Conservation (phyloP, 2,329 filamentous ascomycete genomes). For the Ascochyta viciae-villosae region DNA sequence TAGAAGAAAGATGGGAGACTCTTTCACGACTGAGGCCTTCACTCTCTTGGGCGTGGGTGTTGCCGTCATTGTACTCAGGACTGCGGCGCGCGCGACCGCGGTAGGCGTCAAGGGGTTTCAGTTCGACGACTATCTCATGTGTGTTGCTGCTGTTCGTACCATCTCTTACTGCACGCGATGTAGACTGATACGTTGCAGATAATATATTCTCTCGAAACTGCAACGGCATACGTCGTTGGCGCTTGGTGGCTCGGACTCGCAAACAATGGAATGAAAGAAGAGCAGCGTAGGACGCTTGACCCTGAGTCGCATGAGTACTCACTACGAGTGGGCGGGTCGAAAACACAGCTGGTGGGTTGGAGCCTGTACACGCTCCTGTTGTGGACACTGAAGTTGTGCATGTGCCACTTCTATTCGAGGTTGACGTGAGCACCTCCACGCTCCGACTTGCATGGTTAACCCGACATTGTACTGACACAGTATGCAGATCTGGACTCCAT, state of each 20-base stretch:
- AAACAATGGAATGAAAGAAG: slow-evolving; percentile 41
- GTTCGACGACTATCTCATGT: slow-evolving; percentile 67
- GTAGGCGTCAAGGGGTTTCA: slow-evolving; percentile 60
- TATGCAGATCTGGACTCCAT: slow-evolving; percentile 11
- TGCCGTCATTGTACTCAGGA: slow-evolving; percentile 59
- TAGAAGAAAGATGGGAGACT: slow-evolving; percentile 12
- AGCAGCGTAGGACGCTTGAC: slow-evolving; percentile 55
- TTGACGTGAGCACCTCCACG: slow-evolving; percentile 39
- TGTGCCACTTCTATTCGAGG: slow-evolving; percentile 64
- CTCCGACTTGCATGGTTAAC: not conserved
- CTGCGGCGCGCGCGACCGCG: slow-evolving; percentile 56
- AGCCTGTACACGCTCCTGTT: slow-evolving; percentile 60
- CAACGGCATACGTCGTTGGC: slow-evolving; percentile 58
- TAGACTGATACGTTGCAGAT: slow-evolving; percentile 45
- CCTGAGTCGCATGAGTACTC: slow-evolving; percentile 56
- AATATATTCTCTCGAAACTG: slow-evolving; percentile 60
- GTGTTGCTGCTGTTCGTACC: slow-evolving; percentile 58
- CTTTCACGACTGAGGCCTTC: slow-evolving; percentile 25
- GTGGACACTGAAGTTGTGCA: slow-evolving; percentile 62
- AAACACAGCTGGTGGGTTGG: slow-evolving; percentile 63
- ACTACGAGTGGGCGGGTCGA: slow-evolving; percentile 60
- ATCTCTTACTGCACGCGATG: not conserved
- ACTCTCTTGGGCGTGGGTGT: slow-evolving; percentile 36
- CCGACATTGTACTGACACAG: slow-evolving; percentile 8
- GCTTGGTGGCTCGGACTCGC: slow-evolving; percentile 60